Evolutionary conservation across 148 eudicot genomes (phyloP).

Genomic region (Agrostemma githago): DNA sequence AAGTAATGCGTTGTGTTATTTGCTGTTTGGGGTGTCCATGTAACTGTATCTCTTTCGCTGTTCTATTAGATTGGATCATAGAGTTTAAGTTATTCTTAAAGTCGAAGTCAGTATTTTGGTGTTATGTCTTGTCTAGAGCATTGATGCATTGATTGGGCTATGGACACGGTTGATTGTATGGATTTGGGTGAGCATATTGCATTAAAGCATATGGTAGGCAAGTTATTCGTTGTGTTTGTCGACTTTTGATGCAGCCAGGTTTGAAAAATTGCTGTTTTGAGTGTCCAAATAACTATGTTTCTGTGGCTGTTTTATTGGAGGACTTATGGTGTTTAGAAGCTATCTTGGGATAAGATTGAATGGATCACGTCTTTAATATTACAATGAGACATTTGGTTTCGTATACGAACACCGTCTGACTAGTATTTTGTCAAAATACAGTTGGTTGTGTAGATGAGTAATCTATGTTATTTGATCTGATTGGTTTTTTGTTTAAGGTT

Average conservation of each 20-base stretch:
- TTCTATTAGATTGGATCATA: too few species aligned
- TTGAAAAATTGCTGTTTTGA: not conserved
- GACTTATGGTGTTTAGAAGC: not conserved
- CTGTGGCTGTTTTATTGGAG: not conserved
- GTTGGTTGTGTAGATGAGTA: not conserved
- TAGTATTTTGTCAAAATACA: not conserved
- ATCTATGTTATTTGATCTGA: not conserved
- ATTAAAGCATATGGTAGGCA: not conserved
- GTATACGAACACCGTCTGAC: too few species aligned
- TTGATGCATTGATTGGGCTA: too few species aligned
- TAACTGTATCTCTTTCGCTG: too few species aligned
- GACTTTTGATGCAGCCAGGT: not conserved
- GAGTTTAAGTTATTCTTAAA: too few species aligned
- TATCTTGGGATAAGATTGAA: not conserved
- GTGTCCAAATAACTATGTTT: not conserved
- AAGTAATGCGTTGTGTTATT: too few species aligned
- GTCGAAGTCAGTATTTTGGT: too few species aligned
- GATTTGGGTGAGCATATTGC: not conserved
- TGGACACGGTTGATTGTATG: not conserved
- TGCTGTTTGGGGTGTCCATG: too few species aligned
- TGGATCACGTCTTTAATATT: not conserved
- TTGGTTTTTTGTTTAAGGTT: slow-evolving; percentile 29
- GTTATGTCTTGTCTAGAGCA: too few species aligned
- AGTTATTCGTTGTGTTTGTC: not conserved
- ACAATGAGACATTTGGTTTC: not conserved